Evolutionary conservation across 2,329 filamentous ascomycete species (phyloP).

Genomic region (Anthostomella pinea): DNA sequence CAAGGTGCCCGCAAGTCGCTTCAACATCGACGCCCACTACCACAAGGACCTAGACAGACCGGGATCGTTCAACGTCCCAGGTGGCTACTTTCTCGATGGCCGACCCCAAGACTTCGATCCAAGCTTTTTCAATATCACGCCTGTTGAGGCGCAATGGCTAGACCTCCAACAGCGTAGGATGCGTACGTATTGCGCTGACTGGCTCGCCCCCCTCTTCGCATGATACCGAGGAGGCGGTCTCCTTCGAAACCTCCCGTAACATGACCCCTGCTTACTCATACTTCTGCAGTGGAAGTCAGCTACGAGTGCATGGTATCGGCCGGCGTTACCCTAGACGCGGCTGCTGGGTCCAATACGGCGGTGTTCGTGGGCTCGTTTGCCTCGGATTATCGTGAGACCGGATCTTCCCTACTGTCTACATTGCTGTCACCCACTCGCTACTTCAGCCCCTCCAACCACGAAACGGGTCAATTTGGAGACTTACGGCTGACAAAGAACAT

Average conservation of each 20-base stretch:
- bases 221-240: too few relatives aligned
- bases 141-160: slow-evolving; percentile 37
- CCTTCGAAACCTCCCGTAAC: too few relatives aligned
- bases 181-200: too few relatives aligned
- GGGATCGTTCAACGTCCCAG: slow-evolving; percentile 18
- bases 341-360: slow-evolving; percentile 29
- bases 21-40: slow-evolving; percentile 21
- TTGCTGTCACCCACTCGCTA: too few relatives aligned
- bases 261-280: too few relatives aligned
- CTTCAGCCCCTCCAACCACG: too few relatives aligned
- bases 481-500: slow-evolving; percentile 8
- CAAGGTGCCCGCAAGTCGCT: slow-evolving; percentile 14
- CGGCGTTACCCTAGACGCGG: slow-evolving; percentile 30
- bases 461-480: slow-evolving; percentile 15
- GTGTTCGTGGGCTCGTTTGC: slow-evolving; percentile 26
- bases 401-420: neutral
- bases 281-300: slow-evolving; percentile 40
- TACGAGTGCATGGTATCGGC: slow-evolving; percentile 41
- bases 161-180: slow-evolving; percentile 42
- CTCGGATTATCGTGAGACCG: slow-evolving; percentile 19
- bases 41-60: slow-evolving; percentile 16
- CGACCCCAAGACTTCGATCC: slow-evolving; percentile 23
- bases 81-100: slow-evolving; percentile 25
- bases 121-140: slow-evolving; percentile 40
- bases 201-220: too few relatives aligned